These are phyloP conservation scores for Wickerhamiella sergipiensis DNA, from an alignment of 805 yeast genomes.

Conservation along the genomic window DNA sequence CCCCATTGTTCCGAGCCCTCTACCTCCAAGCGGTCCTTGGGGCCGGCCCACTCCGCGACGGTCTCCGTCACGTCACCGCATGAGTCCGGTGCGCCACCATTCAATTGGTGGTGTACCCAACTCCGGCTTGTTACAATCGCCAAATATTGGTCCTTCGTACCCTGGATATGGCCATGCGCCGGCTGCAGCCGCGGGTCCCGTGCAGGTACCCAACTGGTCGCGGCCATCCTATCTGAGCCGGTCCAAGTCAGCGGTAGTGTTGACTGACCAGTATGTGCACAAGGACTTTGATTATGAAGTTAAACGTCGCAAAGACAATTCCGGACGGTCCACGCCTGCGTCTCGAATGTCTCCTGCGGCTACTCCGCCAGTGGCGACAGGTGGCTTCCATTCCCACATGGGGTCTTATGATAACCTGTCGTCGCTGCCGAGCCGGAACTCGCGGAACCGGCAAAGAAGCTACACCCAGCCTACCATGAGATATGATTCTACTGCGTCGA, in stretches of 20 bases:
- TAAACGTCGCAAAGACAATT: slow-evolving; percentile 1
- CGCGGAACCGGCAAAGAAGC: slow-evolving; percentile 8
- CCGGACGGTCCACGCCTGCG: neutral
- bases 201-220: neutral
- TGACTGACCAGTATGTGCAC: neutral
- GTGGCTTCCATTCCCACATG: neutral
- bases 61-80: neutral
- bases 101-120: neutral
- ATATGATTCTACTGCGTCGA: slow-evolving; percentile 11
- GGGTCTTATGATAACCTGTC: neutral
- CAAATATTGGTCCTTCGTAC: neutral
- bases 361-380: neutral
- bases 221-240: neutral
- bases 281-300: neutral
- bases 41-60: neutral
- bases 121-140: neutral
- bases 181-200: neutral
- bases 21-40: neutral
- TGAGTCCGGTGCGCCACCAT: neutral
- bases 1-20: neutral
- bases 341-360: neutral
- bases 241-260: neutral
- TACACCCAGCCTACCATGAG: slow-evolving; percentile 11
- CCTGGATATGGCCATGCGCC: neutral
- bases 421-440: neutral